phyloP scores from a whole-genome alignment of 1,284 basidiomycete genomes.

The Puccinia coronata region DNA sequence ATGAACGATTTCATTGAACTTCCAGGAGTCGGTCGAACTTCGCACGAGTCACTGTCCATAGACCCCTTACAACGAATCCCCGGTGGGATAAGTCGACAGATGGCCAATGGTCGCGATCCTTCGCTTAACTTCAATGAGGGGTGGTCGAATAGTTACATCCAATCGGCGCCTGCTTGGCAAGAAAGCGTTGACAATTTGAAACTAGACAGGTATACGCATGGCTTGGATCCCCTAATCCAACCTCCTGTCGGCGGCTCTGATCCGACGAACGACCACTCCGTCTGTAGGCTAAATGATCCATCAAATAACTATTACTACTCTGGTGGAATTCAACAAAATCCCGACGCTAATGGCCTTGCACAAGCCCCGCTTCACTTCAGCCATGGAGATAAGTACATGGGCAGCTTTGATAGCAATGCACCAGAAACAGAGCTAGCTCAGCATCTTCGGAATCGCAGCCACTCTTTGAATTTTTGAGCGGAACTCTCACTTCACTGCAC shows the following conservation, averaged over 20 bases:
- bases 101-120: neutral
- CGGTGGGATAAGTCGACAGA: neutral
- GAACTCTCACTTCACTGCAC: neutral
- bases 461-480: neutral
- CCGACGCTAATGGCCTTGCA: neutral
- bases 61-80: neutral
- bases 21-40: neutral
- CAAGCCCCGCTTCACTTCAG: neutral
- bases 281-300: neutral
- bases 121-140: neutral
- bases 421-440: neutral
- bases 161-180: conserved; percentile 21
- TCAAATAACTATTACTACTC: conserved; percentile 1
- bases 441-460: neutral
- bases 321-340: neutral
- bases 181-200: conserved; percentile 6
- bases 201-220: neutral
- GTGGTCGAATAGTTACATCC: conserved; percentile 10
- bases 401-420: neutral
- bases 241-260: neutral
- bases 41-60: conserved; percentile 10
- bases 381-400: neutral
- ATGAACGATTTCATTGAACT: conserved; percentile 8
- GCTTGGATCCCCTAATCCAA: neutral
- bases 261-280: neutral